A percentile compares a stretch with the other conserved stretches of the same genome.
phyloP scores from a whole-genome alignment of 768 basidiomycete genomes.

The Harrya chromipes region DNA sequence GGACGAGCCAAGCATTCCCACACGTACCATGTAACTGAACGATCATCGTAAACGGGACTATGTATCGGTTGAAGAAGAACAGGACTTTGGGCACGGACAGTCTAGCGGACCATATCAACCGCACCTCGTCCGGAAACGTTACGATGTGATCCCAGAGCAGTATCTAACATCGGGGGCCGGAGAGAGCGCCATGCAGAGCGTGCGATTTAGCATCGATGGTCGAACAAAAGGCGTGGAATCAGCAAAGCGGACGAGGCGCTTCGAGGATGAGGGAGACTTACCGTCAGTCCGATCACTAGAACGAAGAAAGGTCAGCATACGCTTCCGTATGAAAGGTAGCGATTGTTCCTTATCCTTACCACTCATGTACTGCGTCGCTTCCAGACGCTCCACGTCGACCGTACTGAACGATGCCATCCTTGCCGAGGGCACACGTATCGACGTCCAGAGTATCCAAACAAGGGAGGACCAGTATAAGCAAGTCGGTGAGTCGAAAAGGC shows the following conservation, averaged over 20 bases:
- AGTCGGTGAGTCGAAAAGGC: too few relatives aligned
- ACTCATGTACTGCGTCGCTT: conserved; percentile 23
- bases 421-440: too few relatives aligned
- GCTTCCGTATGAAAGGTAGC: too few relatives aligned
- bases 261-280: conserved; percentile 2
- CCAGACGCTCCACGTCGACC: conserved; percentile 4
- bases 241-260: too few relatives aligned
- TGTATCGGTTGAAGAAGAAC: conserved; percentile 35
- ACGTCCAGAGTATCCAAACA: too few relatives aligned
- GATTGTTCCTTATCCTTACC: conserved; percentile 10
- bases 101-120: conserved; percentile 30
- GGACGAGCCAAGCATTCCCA: conserved; percentile 2
- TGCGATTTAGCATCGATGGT: too few relatives aligned
- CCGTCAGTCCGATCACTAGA: conserved; percentile 25
- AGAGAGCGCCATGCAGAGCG: too few relatives aligned
- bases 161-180: conserved; percentile 14
- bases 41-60: conserved; percentile 31
- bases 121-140: conserved; percentile 34
- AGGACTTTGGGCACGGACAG: conserved; percentile 29
- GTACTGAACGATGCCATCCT: conserved; percentile 11
- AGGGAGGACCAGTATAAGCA: too few relatives aligned
- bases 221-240: too few relatives aligned
- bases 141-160: conserved; percentile 35
- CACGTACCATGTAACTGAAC: conserved; percentile 26
- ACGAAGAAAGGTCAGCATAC: not conserved